A percentile compares a stretch with the other conserved stretches of the same genome.
These are phyloP conservation scores for Ceratocystiopsis sp. DNA, from an alignment of 2,329 filamentous ascomycete species.

Conservation along the genomic window DNA sequence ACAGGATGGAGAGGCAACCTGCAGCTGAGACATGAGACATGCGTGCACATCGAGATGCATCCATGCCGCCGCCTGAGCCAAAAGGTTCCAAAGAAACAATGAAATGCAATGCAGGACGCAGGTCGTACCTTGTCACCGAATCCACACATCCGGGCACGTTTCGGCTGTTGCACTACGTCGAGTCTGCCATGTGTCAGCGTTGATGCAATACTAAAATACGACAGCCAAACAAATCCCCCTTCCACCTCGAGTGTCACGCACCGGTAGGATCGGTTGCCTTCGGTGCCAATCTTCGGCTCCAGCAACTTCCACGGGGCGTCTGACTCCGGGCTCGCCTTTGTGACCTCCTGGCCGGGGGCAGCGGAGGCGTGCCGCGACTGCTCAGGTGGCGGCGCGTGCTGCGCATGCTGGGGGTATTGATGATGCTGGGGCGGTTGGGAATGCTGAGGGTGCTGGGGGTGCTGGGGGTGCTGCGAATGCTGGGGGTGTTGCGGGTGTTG, in stretches of 20 bases:
- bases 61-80: neutral
- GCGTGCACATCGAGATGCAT: too few relatives aligned
- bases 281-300: conserved; percentile 8
- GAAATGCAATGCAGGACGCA: neutral
- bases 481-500: conserved; percentile 3
- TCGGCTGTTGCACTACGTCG: conserved; percentile 75
- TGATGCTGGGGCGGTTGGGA: neutral
- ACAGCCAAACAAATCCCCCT: neutral
- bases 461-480: neutral
- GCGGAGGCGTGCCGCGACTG: conserved; percentile 1
- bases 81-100: neutral
- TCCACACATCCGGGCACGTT: conserved; percentile 91
- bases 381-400: conserved; percentile 1
- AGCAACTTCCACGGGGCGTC: too few relatives aligned
- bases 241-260: conserved; percentile 2
- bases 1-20: neutral
- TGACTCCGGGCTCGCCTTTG: conserved; percentile 8
- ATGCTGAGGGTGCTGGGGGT: neutral
- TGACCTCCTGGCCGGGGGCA: conserved; percentile 2
- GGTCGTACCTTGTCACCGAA: conserved; percentile 82
- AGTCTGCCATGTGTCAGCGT: conserved; percentile 30
- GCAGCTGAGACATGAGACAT: too few relatives aligned
- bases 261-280: conserved; percentile 10
- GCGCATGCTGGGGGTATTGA: neutral
- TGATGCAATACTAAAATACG: neutral